Percentiles rank a stretch among this genome's conserved stretches.
Evolutionary conservation across 2,329 filamentous ascomycete genomes (phyloP).

Genomic region (Diaporthe sp.): DNA sequence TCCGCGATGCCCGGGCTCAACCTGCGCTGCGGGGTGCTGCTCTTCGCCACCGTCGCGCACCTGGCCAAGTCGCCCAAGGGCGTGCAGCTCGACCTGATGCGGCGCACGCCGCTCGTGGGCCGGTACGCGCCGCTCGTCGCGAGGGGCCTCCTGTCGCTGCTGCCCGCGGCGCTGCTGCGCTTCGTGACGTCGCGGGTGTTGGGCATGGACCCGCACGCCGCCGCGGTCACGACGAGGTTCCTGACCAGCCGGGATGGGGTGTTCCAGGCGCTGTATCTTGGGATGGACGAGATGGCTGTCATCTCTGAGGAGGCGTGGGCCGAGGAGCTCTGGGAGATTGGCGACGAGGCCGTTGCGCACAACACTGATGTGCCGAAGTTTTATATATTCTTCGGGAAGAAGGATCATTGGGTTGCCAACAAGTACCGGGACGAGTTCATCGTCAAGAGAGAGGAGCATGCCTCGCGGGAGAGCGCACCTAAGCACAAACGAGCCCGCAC

Average conservation of each 20-base stretch:
- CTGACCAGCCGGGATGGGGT: constrained; percentile 69
- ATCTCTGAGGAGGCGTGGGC: constrained; percentile 72
- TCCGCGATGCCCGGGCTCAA: constrained; percentile 52
- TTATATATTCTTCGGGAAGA: constrained; percentile 69
- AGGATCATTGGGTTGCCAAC: constrained; percentile 74
- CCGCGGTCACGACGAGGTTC: constrained; percentile 64
- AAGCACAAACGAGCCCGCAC: constrained; percentile 53
- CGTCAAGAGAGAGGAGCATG: constrained; percentile 51
- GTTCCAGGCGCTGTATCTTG: constrained; percentile 70
- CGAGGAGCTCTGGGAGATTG: constrained; percentile 66
- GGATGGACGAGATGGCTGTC: constrained; percentile 69
- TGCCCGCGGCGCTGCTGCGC: constrained; percentile 54
- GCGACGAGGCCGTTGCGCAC: constrained; percentile 45
- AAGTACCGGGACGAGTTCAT: constrained; percentile 69
- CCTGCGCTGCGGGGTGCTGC: constrained; percentile 68
- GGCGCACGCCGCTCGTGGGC: constrained; percentile 57
- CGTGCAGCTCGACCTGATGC: constrained; percentile 60
- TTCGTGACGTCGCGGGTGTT: constrained; percentile 59
- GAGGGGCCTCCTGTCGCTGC: constrained; percentile 54
- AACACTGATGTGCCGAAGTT: constrained; percentile 58
- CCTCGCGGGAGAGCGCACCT: constrained; percentile 44
- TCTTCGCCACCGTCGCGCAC: constrained; percentile 82
- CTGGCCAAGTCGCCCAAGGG: constrained; percentile 75
- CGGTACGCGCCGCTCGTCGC: constrained; percentile 56
- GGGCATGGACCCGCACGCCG: constrained; percentile 62